Conservation (phyloP, 2,329 filamentous ascomycete genomes). For the Aspergillus unguis region DNA sequence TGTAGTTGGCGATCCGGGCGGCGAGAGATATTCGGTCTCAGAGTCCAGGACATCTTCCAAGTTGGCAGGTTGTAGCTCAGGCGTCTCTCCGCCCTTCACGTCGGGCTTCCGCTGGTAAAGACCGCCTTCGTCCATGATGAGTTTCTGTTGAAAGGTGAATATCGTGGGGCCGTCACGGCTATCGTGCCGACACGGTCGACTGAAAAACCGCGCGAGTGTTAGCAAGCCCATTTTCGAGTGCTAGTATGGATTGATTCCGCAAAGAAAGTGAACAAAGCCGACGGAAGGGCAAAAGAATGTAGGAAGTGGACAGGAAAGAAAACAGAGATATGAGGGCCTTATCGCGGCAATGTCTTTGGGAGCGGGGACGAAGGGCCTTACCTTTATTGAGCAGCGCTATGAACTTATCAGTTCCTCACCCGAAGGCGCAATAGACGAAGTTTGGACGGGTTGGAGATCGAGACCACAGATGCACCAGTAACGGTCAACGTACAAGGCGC, state of each 20-base stretch:
- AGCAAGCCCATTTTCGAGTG: constrained; percentile 34
- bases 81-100: constrained; percentile 19
- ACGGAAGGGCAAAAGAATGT: not conserved
- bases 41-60: constrained; percentile 27
- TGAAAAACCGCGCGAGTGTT: constrained; percentile 37
- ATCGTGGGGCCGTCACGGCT: constrained; percentile 34
- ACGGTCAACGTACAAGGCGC: constrained; percentile 18
- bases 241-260: not conserved
- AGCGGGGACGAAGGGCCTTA: constrained; percentile 7
- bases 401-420: constrained; percentile 7
- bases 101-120: constrained; percentile 23
- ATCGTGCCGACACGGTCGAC: constrained; percentile 33
- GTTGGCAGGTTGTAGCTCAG: constrained; percentile 22
- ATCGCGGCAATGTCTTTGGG: constrained; percentile 6
- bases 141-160: constrained; percentile 37
- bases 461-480: constrained; percentile 17
- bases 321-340: constrained; percentile 6
- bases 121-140: constrained; percentile 31
- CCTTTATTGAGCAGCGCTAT: constrained; percentile 1
- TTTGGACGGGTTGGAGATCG: constrained; percentile 3
- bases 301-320: not conserved
- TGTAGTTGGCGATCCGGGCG: constrained; percentile 25
- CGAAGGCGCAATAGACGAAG: not conserved
- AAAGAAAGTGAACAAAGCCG: constrained; percentile 1
- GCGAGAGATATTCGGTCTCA: constrained; percentile 32